A percentile compares a stretch with the other conserved stretches of the same genome.
Evolutionary conservation across 164 flowering plant genomes (phyloP).

Genomic region (Umbilicus rupestris): DNA sequence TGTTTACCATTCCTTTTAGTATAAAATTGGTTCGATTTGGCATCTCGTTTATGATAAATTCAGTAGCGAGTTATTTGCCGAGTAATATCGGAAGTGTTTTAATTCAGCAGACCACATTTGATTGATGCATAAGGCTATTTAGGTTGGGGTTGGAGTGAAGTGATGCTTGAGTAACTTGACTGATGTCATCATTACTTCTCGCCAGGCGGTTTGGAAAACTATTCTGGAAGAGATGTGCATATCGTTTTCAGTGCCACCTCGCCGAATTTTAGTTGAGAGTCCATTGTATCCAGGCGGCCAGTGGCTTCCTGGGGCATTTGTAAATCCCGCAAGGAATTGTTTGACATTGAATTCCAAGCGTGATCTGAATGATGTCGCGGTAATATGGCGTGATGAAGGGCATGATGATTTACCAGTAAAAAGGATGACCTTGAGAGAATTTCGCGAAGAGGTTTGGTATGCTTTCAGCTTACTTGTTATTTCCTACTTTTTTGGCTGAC

Average conservation of each 20-base stretch:
- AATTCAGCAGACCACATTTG: background rate
- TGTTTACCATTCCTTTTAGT: constrained; percentile 9
- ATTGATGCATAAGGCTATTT: background rate
- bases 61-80: no score
- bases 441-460: constrained; percentile 72
- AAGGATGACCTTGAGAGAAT: constrained; percentile 50
- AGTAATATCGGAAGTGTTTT: no score
- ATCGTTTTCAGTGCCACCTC: constrained; percentile 61
- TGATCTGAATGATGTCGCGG: constrained; percentile 33
- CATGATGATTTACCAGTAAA: constrained; percentile 46
- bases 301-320: constrained; percentile 80
- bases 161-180: background rate
- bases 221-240: constrained; percentile 55
- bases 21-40: background rate
- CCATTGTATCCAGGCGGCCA: constrained; percentile 58
- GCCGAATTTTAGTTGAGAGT: constrained; percentile 46
- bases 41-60: no score
- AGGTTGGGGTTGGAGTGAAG: background rate
- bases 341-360: constrained; percentile 43
- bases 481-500: background rate
- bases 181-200: constrained; percentile 11
- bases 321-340: constrained; percentile 74
- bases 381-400: constrained; percentile 87
- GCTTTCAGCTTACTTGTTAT: constrained; percentile 11
- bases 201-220: constrained; percentile 75